These are phyloP conservation scores for Colletotrichum spaethianum DNA, from an alignment of 2,329 filamentous ascomycete species.

Conservation along the genomic window DNA sequence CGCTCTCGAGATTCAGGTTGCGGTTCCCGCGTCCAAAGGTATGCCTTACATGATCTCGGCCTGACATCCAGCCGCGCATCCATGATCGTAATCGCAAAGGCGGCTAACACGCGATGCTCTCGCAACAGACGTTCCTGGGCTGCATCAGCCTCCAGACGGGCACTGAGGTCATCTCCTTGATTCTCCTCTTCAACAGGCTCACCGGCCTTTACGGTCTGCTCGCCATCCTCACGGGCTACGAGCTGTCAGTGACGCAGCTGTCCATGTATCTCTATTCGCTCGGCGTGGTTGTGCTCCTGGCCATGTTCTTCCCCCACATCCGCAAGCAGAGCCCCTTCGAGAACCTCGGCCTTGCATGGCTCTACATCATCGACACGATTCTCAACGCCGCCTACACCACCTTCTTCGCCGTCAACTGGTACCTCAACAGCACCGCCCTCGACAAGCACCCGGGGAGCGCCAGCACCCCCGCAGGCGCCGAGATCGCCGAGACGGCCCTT, in stretches of 20 bases:
- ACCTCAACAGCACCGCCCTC: conserved; percentile 72
- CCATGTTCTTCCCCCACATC: conserved; percentile 83
- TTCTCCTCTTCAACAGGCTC: conserved; percentile 91
- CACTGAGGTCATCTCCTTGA: conserved; percentile 85
- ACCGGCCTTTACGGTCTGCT: conserved; percentile 92
- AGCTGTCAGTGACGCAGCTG: conserved; percentile 85
- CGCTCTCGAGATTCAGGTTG: conserved; percentile 40
- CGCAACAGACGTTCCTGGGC: conserved; percentile 82
- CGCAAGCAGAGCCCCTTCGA: conserved; percentile 84
- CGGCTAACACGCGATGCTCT: conserved; percentile 3
- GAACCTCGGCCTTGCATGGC: conserved; percentile 84
- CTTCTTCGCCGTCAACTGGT: conserved; percentile 89
- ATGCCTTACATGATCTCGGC: conserved; percentile 4
- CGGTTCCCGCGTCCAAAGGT: conserved; percentile 50
- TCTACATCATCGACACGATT: conserved; percentile 86
- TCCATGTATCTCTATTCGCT: conserved; percentile 94
- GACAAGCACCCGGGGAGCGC: conserved; percentile 41
- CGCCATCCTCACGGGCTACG: conserved; percentile 88
- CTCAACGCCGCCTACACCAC: conserved; percentile 88
- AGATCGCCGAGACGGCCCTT: conserved; percentile 37
- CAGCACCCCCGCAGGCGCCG: conserved; percentile 36
- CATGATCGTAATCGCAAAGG: background rate
- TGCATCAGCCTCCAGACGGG: conserved; percentile 89
- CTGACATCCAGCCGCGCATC: background rate
- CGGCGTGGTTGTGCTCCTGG: conserved; percentile 75